These are phyloP conservation scores for Tulasnella sp. DNA, from an alignment of 768 basidiomycete species.

Conservation along the genomic window DNA sequence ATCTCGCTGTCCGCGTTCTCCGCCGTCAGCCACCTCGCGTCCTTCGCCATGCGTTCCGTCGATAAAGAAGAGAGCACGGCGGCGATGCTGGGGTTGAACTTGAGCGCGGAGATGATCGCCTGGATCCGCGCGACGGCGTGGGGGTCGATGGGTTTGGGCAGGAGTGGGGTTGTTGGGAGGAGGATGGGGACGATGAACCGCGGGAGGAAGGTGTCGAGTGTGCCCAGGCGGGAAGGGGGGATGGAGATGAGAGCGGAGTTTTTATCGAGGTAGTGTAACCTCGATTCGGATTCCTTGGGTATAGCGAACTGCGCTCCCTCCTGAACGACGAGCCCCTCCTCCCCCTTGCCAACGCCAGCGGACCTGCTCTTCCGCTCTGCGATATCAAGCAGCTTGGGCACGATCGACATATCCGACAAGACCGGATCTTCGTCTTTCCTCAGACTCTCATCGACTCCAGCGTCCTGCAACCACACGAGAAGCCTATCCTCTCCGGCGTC, in stretches of 20 bases:
- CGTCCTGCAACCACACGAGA: conserved; percentile 33
- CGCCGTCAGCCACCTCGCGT: conserved; percentile 77
- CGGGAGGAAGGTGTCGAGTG: conserved; percentile 57
- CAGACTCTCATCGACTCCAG: conserved; percentile 29
- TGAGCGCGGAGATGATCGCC: conserved; percentile 48
- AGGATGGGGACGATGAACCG: conserved; percentile 63
- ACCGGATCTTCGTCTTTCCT: conserved; percentile 8
- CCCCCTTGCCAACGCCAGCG: background rate
- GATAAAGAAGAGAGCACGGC: conserved; percentile 62
- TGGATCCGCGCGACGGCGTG: conserved; percentile 49
- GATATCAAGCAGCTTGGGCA: background rate
- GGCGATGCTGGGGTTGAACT: conserved; percentile 63
- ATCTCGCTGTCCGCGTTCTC: conserved; percentile 70
- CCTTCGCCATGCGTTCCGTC: conserved; percentile 52
- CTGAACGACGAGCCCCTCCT: background rate
- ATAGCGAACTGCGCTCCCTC: background rate
- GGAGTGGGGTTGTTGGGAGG: conserved; percentile 42
- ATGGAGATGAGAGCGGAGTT: conserved; percentile 27
- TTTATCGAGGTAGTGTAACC: background rate
- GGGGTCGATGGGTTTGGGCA: conserved; percentile 46
- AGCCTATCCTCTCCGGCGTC: background rate
- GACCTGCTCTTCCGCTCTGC: background rate
- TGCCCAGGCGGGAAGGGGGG: conserved; percentile 24
- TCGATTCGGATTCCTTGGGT: background rate
- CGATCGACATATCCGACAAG: background rate